Evolutionary conservation across 192 early-diverging fungal species (phyloP).

Genomic region (Paraglomus brasilianum): DNA sequence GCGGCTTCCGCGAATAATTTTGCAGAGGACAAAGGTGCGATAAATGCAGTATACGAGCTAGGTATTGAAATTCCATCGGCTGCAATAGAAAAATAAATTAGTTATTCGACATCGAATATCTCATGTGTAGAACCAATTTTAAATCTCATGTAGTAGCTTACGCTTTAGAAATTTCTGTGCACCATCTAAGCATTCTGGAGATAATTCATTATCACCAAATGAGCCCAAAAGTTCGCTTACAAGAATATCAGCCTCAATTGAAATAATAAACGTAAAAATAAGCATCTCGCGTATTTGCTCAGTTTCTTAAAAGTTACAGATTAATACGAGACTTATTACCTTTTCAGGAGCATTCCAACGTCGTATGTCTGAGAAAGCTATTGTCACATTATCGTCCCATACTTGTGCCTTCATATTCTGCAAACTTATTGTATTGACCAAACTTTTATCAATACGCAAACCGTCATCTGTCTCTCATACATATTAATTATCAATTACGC

Average conservation of each 20-base stretch:
- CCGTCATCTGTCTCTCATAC: neutral
- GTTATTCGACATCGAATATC: conserved; percentile 14
- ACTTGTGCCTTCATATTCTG: conserved; percentile 66
- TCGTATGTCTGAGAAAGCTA: conserved; percentile 93
- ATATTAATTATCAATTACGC: conserved; percentile 30
- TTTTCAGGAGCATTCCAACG: conserved; percentile 69
- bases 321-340: conserved; percentile 33
- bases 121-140: neutral
- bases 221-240: conserved; percentile 96
- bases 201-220: conserved; percentile 98
- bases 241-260: conserved; percentile 84
- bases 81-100: conserved; percentile 22
- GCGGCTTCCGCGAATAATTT: conserved; percentile 77
- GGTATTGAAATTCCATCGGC: conserved; percentile 91
- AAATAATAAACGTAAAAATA: neutral
- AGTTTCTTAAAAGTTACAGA: conserved; percentile 28
- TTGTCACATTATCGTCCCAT: conserved; percentile 81
- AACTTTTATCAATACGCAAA: neutral
- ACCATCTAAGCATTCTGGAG: conserved; percentile 97
- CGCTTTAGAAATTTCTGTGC: conserved; percentile 77
- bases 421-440: conserved; percentile 45
- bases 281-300: conserved; percentile 1
- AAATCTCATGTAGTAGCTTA: conserved; percentile 21
- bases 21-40: conserved; percentile 84
- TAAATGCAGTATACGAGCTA: conserved; percentile 75